Conservation (phyloP, 2,329 filamentous ascomycete genomes). For the Trichoderma brevicompactum region DNA sequence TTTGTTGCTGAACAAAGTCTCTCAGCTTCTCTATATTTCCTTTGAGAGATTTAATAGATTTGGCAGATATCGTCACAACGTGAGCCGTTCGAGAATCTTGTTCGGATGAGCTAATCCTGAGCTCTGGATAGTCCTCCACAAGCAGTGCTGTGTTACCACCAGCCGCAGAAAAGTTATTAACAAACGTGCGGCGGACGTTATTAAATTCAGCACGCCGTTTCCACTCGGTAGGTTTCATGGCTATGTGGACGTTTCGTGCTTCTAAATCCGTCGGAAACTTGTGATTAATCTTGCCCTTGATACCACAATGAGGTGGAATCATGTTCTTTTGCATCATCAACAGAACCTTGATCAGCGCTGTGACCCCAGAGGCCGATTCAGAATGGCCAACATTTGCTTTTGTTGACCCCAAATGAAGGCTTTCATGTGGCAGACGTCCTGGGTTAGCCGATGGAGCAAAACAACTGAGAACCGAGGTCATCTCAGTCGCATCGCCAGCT, state of each 20-base stretch:
- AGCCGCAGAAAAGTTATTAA: constrained; percentile 74
- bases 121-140: constrained; percentile 57
- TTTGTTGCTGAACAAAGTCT: not conserved
- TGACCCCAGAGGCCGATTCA: constrained; percentile 65
- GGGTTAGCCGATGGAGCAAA: constrained; percentile 55
- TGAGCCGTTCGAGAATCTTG: constrained; percentile 7
- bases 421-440: constrained; percentile 47
- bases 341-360: constrained; percentile 66
- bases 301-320: constrained; percentile 68
- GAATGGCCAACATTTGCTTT: constrained; percentile 71
- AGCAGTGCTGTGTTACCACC: constrained; percentile 73
- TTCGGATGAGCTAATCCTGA: not conserved
- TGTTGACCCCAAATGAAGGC: constrained; percentile 10
- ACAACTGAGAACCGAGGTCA: constrained; percentile 71
- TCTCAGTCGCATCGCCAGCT: constrained; percentile 82
- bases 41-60: constrained; percentile 18
- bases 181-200: constrained; percentile 29
- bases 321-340: constrained; percentile 65
- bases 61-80: constrained; percentile 22
- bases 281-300: constrained; percentile 65
- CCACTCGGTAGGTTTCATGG: not conserved
- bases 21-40: constrained; percentile 12
- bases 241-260: constrained; percentile 56
- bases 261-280: constrained; percentile 59
- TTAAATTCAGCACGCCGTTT: constrained; percentile 39